A percentile compares a stretch with the other conserved stretches of the same genome.
phyloP scores from a whole-genome alignment of 2,329 filamentous ascomycete genomes.

The Nemania diffusa region DNA sequence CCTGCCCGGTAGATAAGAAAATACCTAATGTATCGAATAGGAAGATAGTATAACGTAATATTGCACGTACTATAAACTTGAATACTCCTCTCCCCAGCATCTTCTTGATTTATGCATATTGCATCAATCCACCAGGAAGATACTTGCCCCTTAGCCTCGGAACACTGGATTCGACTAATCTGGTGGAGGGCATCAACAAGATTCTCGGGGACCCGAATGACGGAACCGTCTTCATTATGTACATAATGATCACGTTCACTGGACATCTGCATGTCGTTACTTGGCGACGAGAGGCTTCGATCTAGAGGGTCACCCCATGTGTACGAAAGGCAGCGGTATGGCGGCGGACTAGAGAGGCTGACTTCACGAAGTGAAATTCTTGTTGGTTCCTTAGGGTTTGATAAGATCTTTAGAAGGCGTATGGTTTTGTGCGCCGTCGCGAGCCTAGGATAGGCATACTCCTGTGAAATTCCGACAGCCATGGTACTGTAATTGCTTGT shows the following conservation, averaged over 20 bases:
- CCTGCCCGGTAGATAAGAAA: background rate
- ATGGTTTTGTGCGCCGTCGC: background rate
- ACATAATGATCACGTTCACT: conserved; percentile 3
- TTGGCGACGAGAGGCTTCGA: conserved; percentile 13
- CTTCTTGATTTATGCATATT: conserved; percentile 13
- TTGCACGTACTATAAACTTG: conserved; percentile 4
- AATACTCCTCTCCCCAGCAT: background rate
- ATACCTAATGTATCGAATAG: background rate
- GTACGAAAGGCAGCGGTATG: conserved; percentile 19
- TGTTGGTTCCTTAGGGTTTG: background rate
- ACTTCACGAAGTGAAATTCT: conserved; percentile 12
- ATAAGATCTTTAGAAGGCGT: background rate
- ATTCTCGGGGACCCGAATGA: conserved; percentile 12
- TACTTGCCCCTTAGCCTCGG: background rate
- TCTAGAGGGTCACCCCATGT: conserved; percentile 28
- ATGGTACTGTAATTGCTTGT: background rate
- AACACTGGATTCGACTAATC: background rate
- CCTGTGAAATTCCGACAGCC: background rate
- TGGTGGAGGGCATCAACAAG: conserved; percentile 17
- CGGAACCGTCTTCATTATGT: conserved; percentile 1
- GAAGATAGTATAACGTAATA: background rate
- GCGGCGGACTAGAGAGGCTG: background rate
- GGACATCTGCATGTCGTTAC: background rate
- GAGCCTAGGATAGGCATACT: conserved; percentile 2
- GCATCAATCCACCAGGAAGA: conserved; percentile 27